Evolutionary conservation across 805 yeast genomes (phyloP), one percentile per base, ranked within the genome.

Genomic region (Kluyveromyces starmeri): DNA sequence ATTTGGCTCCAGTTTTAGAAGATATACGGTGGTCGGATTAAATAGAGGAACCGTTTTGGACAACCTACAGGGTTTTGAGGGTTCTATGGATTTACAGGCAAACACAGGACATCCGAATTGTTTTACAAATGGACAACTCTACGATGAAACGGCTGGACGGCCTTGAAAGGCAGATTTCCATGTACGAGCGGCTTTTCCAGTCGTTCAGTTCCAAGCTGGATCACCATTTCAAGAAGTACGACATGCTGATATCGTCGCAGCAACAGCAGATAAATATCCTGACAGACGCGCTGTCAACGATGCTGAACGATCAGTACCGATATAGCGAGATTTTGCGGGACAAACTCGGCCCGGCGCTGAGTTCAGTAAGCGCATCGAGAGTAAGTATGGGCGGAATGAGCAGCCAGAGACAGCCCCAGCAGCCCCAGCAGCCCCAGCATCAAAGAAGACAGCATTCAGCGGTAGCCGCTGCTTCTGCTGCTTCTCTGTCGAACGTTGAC

Each of bases 171-270:
- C 51, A 54, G 27, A 40, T 54, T 3, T 37, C 42, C 2, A 43
- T 53, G 48, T 52, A 52, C 37, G 61, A 55, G 38, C 40, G 47
- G 20, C 40, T 55, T 44, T 49, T 55, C 20, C 55, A 54, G 36
- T 47, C 53, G 21, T 38, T 55, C 19, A 51, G 59, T 30, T 44
- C 48, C 7, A 47, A 50, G 18, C 34, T 55, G 32, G 61, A 55
- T 30, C 53, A 50, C 19, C 54, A 53, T 39, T 55, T 54, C 40
- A 50, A 55, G 27, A 50, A 48, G 32, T 55, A 55, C 33, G 59
- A 55, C 33, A 38, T 42, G 34, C 39, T 53, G 11, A 41, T 55
- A 4, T 35, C 42, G n/a, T 42, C 55, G 2, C 61, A 55, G 35
- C 59, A 53, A 35, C 55, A 52, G 29, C 59, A 52, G 35, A 53